Base-by-base conservation (phyloP, 306 rosid species). In the Cicer chorassanicum region DNA sequence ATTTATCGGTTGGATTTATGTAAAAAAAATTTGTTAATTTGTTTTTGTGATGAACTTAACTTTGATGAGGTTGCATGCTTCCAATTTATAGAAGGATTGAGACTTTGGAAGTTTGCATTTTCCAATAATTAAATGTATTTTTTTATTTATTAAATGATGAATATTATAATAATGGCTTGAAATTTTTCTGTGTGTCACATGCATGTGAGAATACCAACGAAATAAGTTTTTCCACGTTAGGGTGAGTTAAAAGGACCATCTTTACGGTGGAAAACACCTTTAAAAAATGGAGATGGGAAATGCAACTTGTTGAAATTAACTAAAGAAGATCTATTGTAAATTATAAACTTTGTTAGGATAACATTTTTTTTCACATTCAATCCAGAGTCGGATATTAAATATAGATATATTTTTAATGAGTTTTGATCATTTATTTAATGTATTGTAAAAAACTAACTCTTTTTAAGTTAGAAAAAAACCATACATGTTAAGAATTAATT, bases 1-100 rank as follows among this genome's bases (percentile, higher is more conserved):
- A 9, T 36, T 12, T 54, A 71, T 38, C 68, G 29, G 34, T 61
- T 34, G 1, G 6, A 8, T 57, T 8, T 49, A 9, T 69, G 6
- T 29, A 54, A 38, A 7, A n/a, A n/a, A n/a, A n/a, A n/a, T 57
- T 10, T 56, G 39, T 56, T 29, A 4, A 29, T 29, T 56, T 56
- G 39, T 57, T 57, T 24, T 24, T 57, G 65, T 24, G 65, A 29
- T 59, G 42, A 59, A 29, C 8, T 29, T 59, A 18, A 16, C 36
- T 7, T 60, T 60, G 18, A 34, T 21, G 66, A 34, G 43, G 43
- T 60, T 60, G 44, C 44, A 60, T 60, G 81, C 68, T 73, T 67
- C 72, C 80, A 67, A 78, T 88, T 83, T 88, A 90, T 88, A 88
- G 81, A 65, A 76, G 82, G 38, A 38, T 49, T 21, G 29, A 67